Base-by-base conservation (phyloP, 2,329 filamentous ascomycete genomes). In the Penicillium brasilianum region DNA sequence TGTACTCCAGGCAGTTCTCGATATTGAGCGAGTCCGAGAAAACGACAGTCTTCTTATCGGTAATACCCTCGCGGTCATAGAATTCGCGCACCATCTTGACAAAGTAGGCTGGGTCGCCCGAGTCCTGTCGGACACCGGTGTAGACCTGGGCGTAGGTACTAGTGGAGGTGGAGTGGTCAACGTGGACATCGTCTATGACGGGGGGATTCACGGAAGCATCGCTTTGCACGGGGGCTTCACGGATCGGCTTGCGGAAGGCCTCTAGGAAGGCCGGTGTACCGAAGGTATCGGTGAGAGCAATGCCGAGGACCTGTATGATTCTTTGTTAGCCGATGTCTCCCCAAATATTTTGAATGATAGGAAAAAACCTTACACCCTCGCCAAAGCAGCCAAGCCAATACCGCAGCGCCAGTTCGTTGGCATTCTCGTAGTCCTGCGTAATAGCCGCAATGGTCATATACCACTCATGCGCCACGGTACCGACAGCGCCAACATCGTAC, bases 361-460 rank as follows among this genome's bases (percentile, higher is more conserved):
- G 18, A 41, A 43, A 18, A 36, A 41, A 8, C 72, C 78, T 67
- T 68, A 85, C 86, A 2, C 87, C 91, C 72, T 90, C 88, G 4
- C 95, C 95, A 74, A 97, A 99, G 63, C 91, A 96, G 55, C 89
- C 88, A 36, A 96, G 86, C 95, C 95, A 99, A 75, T 96, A 92
- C 60, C 87, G 84, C 68, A 99, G 81, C 0, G 92, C 93, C 65
- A 89, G 85, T 75, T 96, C 92, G 39, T 93, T 96, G 3, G 95
- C 93, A 63, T 85, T 83, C 68, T 87, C 85, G 74, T 99, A 99
- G 77, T 97, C 87, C 64, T 92, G 85, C 4, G 90, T 91, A 69
- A 97, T 92, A 41, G 95, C 93, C 0, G 95, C 95, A 64, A 96
- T 94, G 44, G 92, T 93, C 95, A 99, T 99, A 82, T 97, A 98